These are phyloP conservation scores for Pseudogymnoascus destructans DNA, from an alignment of 2,329 filamentous ascomycete species.

Conservation along the genomic window DNA sequence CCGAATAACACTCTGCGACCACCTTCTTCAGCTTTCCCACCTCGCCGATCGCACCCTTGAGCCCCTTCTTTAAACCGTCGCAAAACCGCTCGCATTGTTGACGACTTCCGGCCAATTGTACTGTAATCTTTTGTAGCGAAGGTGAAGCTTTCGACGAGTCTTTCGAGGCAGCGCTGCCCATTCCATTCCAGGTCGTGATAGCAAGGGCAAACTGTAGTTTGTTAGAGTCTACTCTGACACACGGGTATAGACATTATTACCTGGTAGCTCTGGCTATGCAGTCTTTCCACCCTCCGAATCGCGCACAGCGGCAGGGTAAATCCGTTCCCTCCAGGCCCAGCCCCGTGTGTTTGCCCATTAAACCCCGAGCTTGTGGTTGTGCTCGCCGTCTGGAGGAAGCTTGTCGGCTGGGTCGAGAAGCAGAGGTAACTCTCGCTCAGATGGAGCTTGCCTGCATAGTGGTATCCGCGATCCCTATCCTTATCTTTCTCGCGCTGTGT, in stretches of 20 bases:
- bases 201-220: conserved; percentile 64
- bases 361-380: conserved; percentile 69
- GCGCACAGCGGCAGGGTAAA: conserved; percentile 90
- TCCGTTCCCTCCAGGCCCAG: conserved; percentile 85
- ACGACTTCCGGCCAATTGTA: conserved; percentile 80
- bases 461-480: conserved; percentile 56
- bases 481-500: conserved; percentile 58
- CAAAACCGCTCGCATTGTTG: conserved; percentile 91
- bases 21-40: conserved; percentile 75
- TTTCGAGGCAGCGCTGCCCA: conserved; percentile 42
- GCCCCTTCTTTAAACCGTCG: conserved; percentile 81
- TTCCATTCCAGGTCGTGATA: conserved; percentile 86
- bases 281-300: conserved; percentile 78
- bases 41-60: conserved; percentile 76
- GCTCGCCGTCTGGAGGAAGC: conserved; percentile 70
- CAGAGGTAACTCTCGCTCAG: conserved; percentile 90
- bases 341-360: conserved; percentile 84
- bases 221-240: conserved; percentile 16
- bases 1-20: conserved; percentile 77
- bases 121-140: conserved; percentile 71
- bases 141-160: conserved; percentile 29
- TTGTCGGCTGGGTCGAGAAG: conserved; percentile 87
- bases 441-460: conserved; percentile 86
- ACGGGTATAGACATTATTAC: conserved; percentile 27
- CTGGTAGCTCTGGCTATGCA: conserved; percentile 83